Evolutionary conservation across 192 early-diverging fungal genomes (phyloP).

Genomic region (Rhizophagus clarus): DNA sequence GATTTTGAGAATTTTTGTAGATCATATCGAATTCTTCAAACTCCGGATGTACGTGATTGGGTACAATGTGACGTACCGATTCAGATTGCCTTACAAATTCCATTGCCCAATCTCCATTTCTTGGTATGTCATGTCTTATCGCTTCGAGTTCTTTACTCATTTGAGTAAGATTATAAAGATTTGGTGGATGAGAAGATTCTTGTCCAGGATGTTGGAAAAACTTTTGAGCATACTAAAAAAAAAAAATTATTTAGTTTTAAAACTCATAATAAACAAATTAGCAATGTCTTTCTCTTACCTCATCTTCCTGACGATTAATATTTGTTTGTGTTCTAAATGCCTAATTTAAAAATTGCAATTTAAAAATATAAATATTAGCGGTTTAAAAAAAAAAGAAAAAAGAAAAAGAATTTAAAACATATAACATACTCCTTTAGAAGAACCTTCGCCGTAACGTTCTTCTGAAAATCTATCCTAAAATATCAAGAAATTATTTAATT

Average conservation of each 20-base stretch:
- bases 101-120: conserved; percentile 60
- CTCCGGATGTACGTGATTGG: conserved; percentile 30
- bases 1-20: conserved; percentile 31
- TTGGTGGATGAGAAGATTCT: conserved; percentile 31
- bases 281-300: conserved; percentile 1
- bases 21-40: conserved; percentile 54
- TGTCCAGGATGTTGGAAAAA: conserved; percentile 46
- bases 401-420: not conserved
- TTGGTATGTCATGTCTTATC: conserved; percentile 42
- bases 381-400: not conserved
- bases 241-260: not conserved
- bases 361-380: not conserved
- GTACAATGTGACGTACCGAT: conserved; percentile 39
- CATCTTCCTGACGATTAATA: not conserved
- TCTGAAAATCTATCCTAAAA: conserved; percentile 2
- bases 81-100: conserved; percentile 60
- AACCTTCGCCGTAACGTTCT: conserved; percentile 21
- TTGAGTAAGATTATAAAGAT: conserved; percentile 69
- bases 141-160: conserved; percentile 69
- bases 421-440: conserved; percentile 25
- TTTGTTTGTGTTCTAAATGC: conserved; percentile 18
- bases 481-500: not conserved
- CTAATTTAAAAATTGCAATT: not conserved
- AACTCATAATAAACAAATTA: not conserved
- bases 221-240: conserved; percentile 57